A percentile compares a stretch with the other conserved stretches of the same genome.
Conservation (phyloP, 148 eudicot genomes). For the Suaeda aralocaspica region DNA sequence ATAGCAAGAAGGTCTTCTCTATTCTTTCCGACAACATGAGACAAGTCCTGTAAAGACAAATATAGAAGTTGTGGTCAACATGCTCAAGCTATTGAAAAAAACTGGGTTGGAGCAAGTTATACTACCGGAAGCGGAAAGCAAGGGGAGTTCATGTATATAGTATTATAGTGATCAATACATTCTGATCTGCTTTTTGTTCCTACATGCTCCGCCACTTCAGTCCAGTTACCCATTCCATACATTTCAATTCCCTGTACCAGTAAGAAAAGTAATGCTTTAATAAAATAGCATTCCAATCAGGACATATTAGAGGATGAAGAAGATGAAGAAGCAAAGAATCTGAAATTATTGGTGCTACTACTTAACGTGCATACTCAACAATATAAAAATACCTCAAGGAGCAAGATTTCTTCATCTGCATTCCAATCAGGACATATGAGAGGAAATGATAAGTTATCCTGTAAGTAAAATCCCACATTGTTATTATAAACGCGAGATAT, state of each 20-base stretch:
- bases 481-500: not conserved
- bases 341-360: not conserved
- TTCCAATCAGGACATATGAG: conserved; percentile 91
- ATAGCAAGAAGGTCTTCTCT: conserved; percentile 93
- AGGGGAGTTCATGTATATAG: conserved; percentile 81
- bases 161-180: conserved; percentile 74
- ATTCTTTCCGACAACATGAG: conserved; percentile 91
- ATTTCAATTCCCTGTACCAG: conserved; percentile 68
- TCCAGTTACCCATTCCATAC: conserved; percentile 94
- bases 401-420: conserved; percentile 93
- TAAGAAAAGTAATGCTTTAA: conserved; percentile 3
- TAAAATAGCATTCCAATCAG: not conserved
- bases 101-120: conserved; percentile 15
- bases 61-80: conserved; percentile 12
- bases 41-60: conserved; percentile 62
- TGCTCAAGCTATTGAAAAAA: not conserved
- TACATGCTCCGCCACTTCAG: conserved; percentile 94
- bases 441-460: conserved; percentile 89
- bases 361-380: conserved; percentile 2
- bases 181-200: conserved; percentile 88
- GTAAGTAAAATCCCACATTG: conserved; percentile 17
- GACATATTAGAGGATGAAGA: too few species aligned
- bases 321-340: too few species aligned
- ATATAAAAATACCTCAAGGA: conserved; percentile 64
- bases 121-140: conserved; percentile 99